phyloP scores from a whole-genome alignment of 768 basidiomycete genomes.

The Mycena kentingensis region DNA sequence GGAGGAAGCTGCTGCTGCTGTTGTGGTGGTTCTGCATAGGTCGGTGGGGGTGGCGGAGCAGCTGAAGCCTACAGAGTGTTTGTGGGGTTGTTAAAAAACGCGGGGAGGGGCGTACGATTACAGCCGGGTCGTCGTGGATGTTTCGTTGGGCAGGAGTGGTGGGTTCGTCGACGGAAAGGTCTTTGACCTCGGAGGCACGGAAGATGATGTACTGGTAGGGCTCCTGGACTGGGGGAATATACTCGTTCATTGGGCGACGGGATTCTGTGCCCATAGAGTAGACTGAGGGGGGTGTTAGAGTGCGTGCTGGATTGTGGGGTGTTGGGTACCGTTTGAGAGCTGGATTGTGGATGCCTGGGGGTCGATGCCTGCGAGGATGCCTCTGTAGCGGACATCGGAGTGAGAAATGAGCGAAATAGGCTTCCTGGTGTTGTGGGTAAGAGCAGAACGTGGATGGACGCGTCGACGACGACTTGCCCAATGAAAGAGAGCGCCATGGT shows the following conservation, averaged over 20 bases:
- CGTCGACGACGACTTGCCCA: conserved; percentile 46
- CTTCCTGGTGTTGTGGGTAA: conserved; percentile 53
- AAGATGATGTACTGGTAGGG: conserved; percentile 92
- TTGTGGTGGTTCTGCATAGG: conserved; percentile 17
- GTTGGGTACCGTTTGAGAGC: conserved; percentile 82
- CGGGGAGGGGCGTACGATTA: conserved; percentile 61
- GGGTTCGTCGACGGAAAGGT: conserved; percentile 80
- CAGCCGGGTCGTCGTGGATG: conserved; percentile 83
- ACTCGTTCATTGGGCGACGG: conserved; percentile 74
- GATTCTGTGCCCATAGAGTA: conserved; percentile 89
- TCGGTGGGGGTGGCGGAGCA: conserved; percentile 1
- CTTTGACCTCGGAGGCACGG: conserved; percentile 87
- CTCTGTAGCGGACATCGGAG: conserved; percentile 88
- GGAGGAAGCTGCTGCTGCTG: conserved; percentile 5
- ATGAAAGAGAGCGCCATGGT: conserved; percentile 77
- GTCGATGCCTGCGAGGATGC: conserved; percentile 85
- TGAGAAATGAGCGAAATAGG: conserved; percentile 89
- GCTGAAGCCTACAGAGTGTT: too few relatives aligned
- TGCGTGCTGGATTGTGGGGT: too few relatives aligned
- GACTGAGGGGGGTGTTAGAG: conserved; percentile 42
- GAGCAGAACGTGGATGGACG: not conserved
- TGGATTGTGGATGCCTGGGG: conserved; percentile 84
- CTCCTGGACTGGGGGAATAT: conserved; percentile 79
- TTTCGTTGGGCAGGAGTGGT: conserved; percentile 52
- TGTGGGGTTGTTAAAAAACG: conserved; percentile 5